phyloP scores from a whole-genome alignment of 108 stramenopile genomes.

The Cyclotella distinguenda region DNA sequence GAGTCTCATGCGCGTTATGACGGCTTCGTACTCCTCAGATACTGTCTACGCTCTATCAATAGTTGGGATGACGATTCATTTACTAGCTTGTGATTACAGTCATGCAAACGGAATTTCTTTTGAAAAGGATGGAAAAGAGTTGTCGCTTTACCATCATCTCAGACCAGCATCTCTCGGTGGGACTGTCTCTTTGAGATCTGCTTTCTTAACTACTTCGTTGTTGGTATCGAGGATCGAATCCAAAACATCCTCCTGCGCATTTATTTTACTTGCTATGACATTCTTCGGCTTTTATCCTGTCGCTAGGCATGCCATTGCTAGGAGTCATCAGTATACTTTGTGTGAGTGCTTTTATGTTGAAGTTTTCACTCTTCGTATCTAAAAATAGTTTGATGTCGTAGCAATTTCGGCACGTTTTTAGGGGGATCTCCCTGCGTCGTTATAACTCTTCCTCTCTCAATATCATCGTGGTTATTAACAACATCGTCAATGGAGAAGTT shows the following conservation, averaged over 20 bases:
- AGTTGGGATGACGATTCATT: conserved; percentile 55
- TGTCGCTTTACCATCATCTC: conserved; percentile 8
- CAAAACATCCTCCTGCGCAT: conserved; percentile 50
- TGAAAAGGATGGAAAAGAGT: conserved; percentile 1
- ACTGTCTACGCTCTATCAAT: conserved; percentile 72
- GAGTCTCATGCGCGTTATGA: conserved; percentile 59
- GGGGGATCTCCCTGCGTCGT: conserved; percentile 30
- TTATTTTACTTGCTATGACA: conserved; percentile 56
- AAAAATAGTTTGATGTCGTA: not conserved
- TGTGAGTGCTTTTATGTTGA: conserved; percentile 17
- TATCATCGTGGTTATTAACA: conserved; percentile 26
- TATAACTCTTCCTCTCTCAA: conserved; percentile 12
- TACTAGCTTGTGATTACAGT: conserved; percentile 68
- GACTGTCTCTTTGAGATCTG: conserved; percentile 68
- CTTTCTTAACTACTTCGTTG: conserved; percentile 69
- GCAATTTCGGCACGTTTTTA: not conserved
- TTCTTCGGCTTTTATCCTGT: conserved; percentile 76
- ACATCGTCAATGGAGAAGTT: conserved; percentile 33
- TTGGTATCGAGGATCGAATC: conserved; percentile 61
- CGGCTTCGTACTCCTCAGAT: conserved; percentile 77
- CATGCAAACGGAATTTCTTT: conserved; percentile 62
- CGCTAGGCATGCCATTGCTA: conserved; percentile 50
- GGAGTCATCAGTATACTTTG: conserved; percentile 23
- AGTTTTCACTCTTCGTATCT: not conserved
- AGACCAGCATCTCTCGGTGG: conserved; percentile 73